Conservation (phyloP, 257 asterid genomes). For the Solanum medicagineum region DNA sequence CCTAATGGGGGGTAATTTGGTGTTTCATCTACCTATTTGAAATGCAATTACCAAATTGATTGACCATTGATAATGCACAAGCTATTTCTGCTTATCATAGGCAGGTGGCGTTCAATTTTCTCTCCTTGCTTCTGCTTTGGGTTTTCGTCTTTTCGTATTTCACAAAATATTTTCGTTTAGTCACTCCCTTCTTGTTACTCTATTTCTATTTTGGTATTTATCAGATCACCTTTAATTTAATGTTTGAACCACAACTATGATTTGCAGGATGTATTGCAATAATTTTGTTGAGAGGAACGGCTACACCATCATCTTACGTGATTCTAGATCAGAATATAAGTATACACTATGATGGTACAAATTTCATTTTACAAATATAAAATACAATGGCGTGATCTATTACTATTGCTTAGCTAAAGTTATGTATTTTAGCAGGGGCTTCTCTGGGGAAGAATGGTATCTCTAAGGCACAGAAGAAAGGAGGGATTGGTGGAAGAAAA, state of each 20-base stretch:
- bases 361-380: not conserved
- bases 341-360: conserved; percentile 45
- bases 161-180: too few relatives aligned
- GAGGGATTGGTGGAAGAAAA: conserved; percentile 45
- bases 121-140: not conserved
- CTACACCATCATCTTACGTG: not conserved
- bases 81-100: not conserved
- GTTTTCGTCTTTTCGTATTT: too few relatives aligned
- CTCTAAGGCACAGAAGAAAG: conserved; percentile 34
- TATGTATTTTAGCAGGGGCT: conserved; percentile 8
- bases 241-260: too few relatives aligned
- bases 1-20: not conserved
- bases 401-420: not conserved
- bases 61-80: not conserved
- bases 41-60: not conserved
- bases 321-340: conserved; percentile 64
- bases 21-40: not conserved
- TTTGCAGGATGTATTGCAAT: too few relatives aligned
- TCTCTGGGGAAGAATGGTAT: conserved; percentile 33
- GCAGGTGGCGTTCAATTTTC: not conserved
- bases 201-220: not conserved
- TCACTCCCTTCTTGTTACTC: too few relatives aligned
- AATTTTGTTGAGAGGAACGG: not conserved
- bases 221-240: too few relatives aligned
- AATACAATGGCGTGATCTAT: not conserved